phyloP scores from a whole-genome alignment of 1,284 basidiomycete genomes.

The Ceratorhiza oryzae-sativae region DNA sequence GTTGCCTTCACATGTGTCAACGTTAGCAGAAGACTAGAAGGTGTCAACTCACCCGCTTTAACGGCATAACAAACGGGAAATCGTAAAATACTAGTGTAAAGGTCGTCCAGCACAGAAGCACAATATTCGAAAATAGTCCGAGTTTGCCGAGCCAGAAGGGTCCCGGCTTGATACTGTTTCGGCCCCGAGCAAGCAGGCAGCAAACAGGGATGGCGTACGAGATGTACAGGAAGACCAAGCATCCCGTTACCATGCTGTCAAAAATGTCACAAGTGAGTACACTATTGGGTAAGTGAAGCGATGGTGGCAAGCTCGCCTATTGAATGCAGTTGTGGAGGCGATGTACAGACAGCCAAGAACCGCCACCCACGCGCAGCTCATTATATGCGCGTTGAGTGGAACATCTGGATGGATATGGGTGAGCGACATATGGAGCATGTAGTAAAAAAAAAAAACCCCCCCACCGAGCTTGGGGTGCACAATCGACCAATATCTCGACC shows the following conservation, averaged over 20 bases:
- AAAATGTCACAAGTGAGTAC: background rate
- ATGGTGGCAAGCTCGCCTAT: background rate
- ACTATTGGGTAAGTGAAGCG: background rate
- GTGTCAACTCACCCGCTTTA: constrained; percentile 3
- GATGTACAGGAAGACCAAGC: constrained; percentile 24
- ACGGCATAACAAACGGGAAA: constrained; percentile 37
- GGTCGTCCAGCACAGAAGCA: constrained; percentile 26
- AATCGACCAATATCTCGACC: constrained; percentile 36
- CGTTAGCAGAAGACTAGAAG: too few species aligned
- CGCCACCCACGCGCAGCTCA: constrained; percentile 34
- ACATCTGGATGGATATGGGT: background rate
- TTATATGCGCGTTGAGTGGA: constrained; percentile 27
- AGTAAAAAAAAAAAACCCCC: too few species aligned
- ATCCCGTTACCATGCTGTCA: constrained; percentile 33
- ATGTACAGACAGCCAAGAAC: constrained; percentile 29
- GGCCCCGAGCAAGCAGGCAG: constrained; percentile 26
- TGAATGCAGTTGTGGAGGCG: constrained; percentile 29
- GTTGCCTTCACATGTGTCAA: constrained; percentile 7
- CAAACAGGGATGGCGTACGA: constrained; percentile 33
- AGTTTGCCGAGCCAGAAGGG: constrained; percentile 20
- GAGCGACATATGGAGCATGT: background rate
- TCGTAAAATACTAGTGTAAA: constrained; percentile 31
- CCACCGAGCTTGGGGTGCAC: constrained; percentile 9
- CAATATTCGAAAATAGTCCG: constrained; percentile 27
- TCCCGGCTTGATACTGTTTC: constrained; percentile 1